Conservation (phyloP, 306 rosid genomes). For the Quercus wislizeni region DNA sequence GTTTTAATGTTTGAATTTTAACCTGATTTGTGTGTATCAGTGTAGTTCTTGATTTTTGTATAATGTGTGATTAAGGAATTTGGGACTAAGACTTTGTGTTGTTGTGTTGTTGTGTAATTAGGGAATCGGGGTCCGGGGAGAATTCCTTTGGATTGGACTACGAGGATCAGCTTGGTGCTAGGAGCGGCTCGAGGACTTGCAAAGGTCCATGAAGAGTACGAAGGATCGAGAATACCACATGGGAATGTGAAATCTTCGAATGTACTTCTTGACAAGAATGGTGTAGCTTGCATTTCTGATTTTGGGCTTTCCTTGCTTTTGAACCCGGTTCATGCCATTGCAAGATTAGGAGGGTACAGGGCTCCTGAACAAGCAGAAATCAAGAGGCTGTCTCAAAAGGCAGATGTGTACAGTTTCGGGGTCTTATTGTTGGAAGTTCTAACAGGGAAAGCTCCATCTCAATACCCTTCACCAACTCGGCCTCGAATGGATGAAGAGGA, state of each 20-base stretch:
- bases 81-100: not conserved
- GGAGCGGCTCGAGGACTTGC: conserved; percentile 95
- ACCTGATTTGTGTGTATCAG: no score
- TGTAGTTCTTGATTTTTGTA: not conserved
- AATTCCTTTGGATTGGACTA: conserved; percentile 98
- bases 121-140: conserved; percentile 97
- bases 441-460: conserved; percentile 78
- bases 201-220: conserved; percentile 69
- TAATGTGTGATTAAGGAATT: not conserved
- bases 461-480: conserved; percentile 59
- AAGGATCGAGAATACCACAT: conserved; percentile 73
- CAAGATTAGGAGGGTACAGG: conserved; percentile 85
- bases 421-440: conserved; percentile 84
- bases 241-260: conserved; percentile 92
- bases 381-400: conserved; percentile 75
- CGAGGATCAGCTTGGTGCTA: conserved; percentile 83
- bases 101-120: conserved; percentile 14
- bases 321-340: conserved; percentile 91
- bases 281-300: conserved; percentile 88
- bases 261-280: conserved; percentile 90
- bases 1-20: no score
- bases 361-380: conserved; percentile 85
- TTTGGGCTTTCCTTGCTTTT: conserved; percentile 78
- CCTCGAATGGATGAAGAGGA: conserved; percentile 51
- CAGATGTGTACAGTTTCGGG: conserved; percentile 89